These are phyloP conservation scores for Phytophthora lateralis DNA, from an alignment of 352 stramenopile species.

Conservation along the genomic window DNA sequence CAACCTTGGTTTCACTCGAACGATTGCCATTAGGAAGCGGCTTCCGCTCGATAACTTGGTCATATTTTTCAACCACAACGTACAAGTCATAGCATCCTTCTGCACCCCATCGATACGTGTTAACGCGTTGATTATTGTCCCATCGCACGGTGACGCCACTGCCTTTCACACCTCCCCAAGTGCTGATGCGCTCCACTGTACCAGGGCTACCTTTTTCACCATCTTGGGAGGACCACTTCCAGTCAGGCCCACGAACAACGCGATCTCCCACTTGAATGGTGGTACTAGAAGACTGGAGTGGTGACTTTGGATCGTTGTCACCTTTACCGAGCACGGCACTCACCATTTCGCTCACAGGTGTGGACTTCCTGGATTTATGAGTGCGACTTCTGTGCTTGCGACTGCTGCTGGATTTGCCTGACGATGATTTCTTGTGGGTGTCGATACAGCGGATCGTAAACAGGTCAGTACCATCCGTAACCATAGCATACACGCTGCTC, in stretches of 20 bases:
- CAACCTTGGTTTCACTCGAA: conserved; percentile 17
- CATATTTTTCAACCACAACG: conserved; percentile 65
- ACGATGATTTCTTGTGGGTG: conserved; percentile 46
- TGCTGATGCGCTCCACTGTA: conserved; percentile 81
- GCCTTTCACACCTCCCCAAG: conserved; percentile 76
- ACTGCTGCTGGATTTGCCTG: conserved; percentile 34
- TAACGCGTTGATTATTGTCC: conserved; percentile 85
- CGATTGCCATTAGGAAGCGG: conserved; percentile 42
- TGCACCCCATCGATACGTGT: conserved; percentile 83
- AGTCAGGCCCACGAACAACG: conserved; percentile 74
- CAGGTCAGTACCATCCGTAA: conserved; percentile 63
- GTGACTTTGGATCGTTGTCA: conserved; percentile 18
- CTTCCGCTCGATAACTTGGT: conserved; percentile 51
- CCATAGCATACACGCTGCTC: conserved; percentile 76
- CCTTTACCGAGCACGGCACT: conserved; percentile 28
- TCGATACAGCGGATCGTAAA: conserved; percentile 74
- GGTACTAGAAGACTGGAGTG: conserved; percentile 3
- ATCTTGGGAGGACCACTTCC: conserved; percentile 86
- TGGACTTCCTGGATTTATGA: conserved; percentile 38
- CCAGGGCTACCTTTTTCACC: conserved; percentile 60
- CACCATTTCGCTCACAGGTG: conserved; percentile 36
- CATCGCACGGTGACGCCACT: conserved; percentile 81
- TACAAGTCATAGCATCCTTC: conserved; percentile 81
- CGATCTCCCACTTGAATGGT: conserved; percentile 68
- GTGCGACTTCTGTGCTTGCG: conserved; percentile 36